Evolutionary conservation across 2,329 filamentous ascomycete genomes (phyloP).

Genomic region (Cryoendolithus antarcticus): DNA sequence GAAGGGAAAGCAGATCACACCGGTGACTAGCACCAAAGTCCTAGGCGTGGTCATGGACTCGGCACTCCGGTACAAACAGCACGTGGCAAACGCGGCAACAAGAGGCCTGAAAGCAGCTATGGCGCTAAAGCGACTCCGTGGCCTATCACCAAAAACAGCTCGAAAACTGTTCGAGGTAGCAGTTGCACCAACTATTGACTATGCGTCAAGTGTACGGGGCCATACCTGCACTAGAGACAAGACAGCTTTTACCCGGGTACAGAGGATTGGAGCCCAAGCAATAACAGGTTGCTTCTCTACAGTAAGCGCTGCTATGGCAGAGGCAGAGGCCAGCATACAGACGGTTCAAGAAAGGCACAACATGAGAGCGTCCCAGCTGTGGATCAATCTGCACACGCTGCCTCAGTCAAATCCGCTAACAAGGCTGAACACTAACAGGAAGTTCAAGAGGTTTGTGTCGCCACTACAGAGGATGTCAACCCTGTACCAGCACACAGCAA

Average conservation of each 20-base stretch:
- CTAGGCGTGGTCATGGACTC: conserved; percentile 1
- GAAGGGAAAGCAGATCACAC: not conserved
- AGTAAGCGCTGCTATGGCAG: not conserved
- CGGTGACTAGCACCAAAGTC: not conserved
- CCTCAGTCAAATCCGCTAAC: not conserved
- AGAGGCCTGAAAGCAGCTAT: not conserved
- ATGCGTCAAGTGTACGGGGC: not conserved
- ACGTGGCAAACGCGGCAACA: not conserved
- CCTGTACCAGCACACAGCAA: no score
- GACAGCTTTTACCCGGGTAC: no score
- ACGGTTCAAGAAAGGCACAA: not conserved
- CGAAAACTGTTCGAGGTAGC: conserved; percentile 1
- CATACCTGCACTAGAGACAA: not conserved
- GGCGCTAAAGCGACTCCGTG: not conserved
- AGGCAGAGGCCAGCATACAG: not conserved
- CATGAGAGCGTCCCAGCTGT: not conserved
- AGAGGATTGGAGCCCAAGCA: not conserved
- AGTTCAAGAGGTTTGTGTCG: not conserved
- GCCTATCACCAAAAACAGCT: not conserved
- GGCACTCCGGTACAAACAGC: not conserved
- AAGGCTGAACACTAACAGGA: not conserved
- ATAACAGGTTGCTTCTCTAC: not conserved
- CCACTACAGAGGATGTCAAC: no score
- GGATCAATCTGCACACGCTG: not conserved
- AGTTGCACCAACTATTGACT: conserved; percentile 1